Evolutionary conservation across 306 rosid genomes (phyloP).

Genomic region (Astragalus membranaceus): DNA sequence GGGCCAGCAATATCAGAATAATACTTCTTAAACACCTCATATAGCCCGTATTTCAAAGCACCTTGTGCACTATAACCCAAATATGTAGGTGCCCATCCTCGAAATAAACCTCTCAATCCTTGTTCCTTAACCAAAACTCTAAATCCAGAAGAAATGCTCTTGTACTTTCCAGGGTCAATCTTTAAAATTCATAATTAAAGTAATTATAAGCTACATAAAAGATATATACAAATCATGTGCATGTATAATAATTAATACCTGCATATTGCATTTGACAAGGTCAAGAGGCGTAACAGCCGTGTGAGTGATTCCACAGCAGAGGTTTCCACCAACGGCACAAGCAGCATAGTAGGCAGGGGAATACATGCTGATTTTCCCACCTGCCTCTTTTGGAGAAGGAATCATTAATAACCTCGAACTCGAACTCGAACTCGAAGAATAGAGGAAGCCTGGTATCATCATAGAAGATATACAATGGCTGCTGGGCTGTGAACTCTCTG

Average conservation of each 20-base stretch:
- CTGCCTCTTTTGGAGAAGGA: conserved; percentile 57
- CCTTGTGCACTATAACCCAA: conserved; percentile 94
- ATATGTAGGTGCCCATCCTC: conserved; percentile 93
- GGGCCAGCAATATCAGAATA: conserved; percentile 91
- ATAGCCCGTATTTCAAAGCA: conserved; percentile 90
- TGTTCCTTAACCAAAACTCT: conserved; percentile 77
- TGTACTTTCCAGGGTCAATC: conserved; percentile 83
- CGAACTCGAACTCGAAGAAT: not conserved
- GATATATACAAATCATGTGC: too few relatives aligned
- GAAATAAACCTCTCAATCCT: conserved; percentile 64
- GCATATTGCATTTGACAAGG: conserved; percentile 92
- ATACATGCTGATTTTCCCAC: conserved; percentile 48
- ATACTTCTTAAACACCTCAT: conserved; percentile 83
- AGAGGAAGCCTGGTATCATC: conserved; percentile 60
- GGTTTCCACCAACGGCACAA: conserved; percentile 62
- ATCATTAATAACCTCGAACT: conserved; percentile 21
- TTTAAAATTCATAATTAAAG: conserved; percentile 17
- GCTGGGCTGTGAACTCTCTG: not conserved
- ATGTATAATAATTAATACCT: too few relatives aligned
- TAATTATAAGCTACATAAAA: too few relatives aligned
- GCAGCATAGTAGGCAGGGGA: conserved; percentile 81
- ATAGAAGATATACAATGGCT: too few relatives aligned
- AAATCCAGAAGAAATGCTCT: conserved; percentile 68
- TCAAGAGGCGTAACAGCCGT: conserved; percentile 87
- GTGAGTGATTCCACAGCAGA: conserved; percentile 89